A percentile compares a stretch with the other conserved stretches of the same genome.
phyloP scores from a whole-genome alignment of 176 grass and related monocot genomes.

The Triticum aestivum region DNA sequence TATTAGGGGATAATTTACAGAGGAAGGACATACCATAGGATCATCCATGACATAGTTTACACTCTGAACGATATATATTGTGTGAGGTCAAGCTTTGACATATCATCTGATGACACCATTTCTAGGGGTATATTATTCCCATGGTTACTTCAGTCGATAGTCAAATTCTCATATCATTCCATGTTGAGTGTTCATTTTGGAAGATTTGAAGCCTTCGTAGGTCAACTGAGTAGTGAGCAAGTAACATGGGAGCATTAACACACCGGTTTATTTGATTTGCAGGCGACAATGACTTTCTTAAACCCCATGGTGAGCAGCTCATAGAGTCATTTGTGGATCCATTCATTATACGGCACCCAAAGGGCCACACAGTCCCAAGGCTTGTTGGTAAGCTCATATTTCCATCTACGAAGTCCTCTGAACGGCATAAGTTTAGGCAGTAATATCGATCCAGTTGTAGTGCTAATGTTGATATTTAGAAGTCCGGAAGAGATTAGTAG shows the following conservation, averaged over 20 bases:
- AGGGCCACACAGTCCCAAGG: slow-evolving; percentile 96
- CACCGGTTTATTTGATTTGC: not conserved
- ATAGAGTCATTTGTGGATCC: slow-evolving; percentile 71
- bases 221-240: not conserved
- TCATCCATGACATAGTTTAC: not conserved
- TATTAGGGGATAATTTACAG: not conserved
- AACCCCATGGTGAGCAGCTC: slow-evolving; percentile 51
- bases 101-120: not conserved
- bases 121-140: not conserved
- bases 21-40: not conserved
- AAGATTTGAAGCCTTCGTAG: not conserved
- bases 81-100: not conserved
- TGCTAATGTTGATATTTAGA: not conserved
- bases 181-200: not conserved
- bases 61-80: not conserved
- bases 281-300: slow-evolving; percentile 88
- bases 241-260: not conserved
- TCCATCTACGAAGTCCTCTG: slow-evolving; percentile 7
- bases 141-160: not conserved
- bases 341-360: slow-evolving; percentile 76
- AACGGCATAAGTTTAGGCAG: not conserved
- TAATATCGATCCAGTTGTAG: not conserved
- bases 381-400: slow-evolving; percentile 68
- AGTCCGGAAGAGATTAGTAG: not conserved
- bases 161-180: slow-evolving; percentile 2